Base-by-base conservation (phyloP, 2,329 filamentous ascomycete species). In the Aspergillus niger region DNA sequence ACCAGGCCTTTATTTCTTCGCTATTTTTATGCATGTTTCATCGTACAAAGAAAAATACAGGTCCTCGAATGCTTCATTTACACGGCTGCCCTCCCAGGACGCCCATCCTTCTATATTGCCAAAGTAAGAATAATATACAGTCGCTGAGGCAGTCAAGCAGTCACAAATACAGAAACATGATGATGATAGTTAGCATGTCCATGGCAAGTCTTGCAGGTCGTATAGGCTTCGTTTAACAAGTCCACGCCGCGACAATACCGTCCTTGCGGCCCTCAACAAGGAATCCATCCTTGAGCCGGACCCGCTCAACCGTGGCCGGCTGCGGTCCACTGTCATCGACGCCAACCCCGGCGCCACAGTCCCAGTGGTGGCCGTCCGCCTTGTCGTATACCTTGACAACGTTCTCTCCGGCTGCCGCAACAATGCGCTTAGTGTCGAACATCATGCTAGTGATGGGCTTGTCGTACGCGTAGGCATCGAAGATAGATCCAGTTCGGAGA, bases 311-410 rank as follows among this genome's bases (percentile, higher is more conserved):
- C 59, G 89, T 83, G 13, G 88, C 84, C 6, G 88, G 84, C 58
- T 80, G 83, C 67, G 86, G 87, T 11, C 84, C 86, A 55, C 90
- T 87, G 20, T 87, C 86, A 61, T 88, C 88, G 10, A 79, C 75
- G 3, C 83, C 84, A 51, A 90, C 86, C 38, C 93, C 94, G 2
- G 92, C 89, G 56, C 95, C 95, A 77, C 93, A 97, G 76, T 97
- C 92, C 95, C 95, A 99, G 77, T 98, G 95, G 63, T 91, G 83
- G 43, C 92, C 92, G 74, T 99, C 95, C 3, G 92, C 89, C 83
- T 98, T 98, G 80, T 99, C 95, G 79, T 98, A 99, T 61, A 99
- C 90, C 80, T 99, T 99, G 69, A 95, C 93, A 24, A 98, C 92
- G 70, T 92, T 89, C 76, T 98, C 95, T 44, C 93, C 91, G 0